A percentile compares a stretch with the other conserved stretches of the same genome.
phyloP scores from a whole-genome alignment of 164 flowering plant genomes.

The Dillenia suffruticosa region DNA sequence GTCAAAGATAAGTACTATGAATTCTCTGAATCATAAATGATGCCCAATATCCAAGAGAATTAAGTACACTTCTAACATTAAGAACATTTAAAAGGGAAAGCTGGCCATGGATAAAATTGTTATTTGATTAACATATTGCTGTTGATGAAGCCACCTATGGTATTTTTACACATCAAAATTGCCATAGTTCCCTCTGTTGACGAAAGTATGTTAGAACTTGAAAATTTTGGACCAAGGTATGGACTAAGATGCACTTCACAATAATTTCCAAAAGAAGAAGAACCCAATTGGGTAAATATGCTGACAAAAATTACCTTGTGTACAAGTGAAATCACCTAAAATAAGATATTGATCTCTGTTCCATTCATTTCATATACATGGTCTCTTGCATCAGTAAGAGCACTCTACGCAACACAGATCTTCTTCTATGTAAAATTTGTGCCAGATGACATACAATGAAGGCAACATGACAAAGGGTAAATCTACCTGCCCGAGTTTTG shows the following conservation, averaged over 20 bases:
- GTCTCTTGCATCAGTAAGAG: slow-evolving; percentile 89
- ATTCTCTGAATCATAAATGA: too few relatives aligned
- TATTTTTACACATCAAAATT: slow-evolving; percentile 15
- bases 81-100: too few relatives aligned
- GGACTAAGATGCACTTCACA: background rate
- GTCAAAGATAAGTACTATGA: too few relatives aligned
- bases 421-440: background rate
- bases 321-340: slow-evolving; percentile 32
- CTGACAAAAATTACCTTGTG: slow-evolving; percentile 4
- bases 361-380: slow-evolving; percentile 88
- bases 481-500: slow-evolving; percentile 89
- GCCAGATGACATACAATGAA: background rate
- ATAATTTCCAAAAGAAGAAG: slow-evolving; percentile 11
- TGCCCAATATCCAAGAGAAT: too few relatives aligned
- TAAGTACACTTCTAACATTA: too few relatives aligned
- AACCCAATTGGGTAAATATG: slow-evolving; percentile 7
- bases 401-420: slow-evolving; percentile 47
- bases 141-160: too few relatives aligned
- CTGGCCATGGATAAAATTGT: too few relatives aligned
- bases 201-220: slow-evolving; percentile 1
- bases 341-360: slow-evolving; percentile 66
- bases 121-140: too few relatives aligned
- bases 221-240: background rate
- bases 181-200: slow-evolving; percentile 3
- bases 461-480: background rate